Conservation (phyloP, 2,329 filamentous ascomycete species). For the Penicillium rolfsii region DNA sequence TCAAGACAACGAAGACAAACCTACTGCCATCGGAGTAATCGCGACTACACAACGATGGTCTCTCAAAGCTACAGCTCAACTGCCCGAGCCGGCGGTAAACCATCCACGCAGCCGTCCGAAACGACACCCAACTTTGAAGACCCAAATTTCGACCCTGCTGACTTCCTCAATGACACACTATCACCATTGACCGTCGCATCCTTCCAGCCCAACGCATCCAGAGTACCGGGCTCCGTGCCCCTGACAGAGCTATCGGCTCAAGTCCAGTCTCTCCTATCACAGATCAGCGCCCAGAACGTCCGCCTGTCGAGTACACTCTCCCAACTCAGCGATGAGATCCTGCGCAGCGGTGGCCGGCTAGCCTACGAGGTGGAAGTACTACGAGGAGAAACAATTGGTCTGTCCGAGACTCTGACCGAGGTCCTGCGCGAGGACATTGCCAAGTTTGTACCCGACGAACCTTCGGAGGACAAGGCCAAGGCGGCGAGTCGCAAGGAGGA, state of each 20-base stretch:
- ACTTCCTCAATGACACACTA: slow-evolving; percentile 80
- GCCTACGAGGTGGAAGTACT: slow-evolving; percentile 94
- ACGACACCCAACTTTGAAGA: slow-evolving; percentile 72
- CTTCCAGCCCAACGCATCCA: slow-evolving; percentile 42
- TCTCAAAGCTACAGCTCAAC: slow-evolving; percentile 33
- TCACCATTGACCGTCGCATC: slow-evolving; percentile 65
- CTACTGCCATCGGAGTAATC: background rate
- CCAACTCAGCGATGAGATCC: slow-evolving; percentile 89
- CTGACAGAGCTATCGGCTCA: slow-evolving; percentile 78
- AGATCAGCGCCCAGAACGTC: slow-evolving; percentile 85
- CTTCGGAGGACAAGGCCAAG: background rate
- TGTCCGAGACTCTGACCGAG: slow-evolving; percentile 77
- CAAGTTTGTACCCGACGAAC: slow-evolving; percentile 65
- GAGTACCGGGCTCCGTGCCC: slow-evolving; percentile 56
- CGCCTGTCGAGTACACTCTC: slow-evolving; percentile 80
- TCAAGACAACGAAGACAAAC: background rate
- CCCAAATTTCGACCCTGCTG: slow-evolving; percentile 77
- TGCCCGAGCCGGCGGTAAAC: slow-evolving; percentile 21
- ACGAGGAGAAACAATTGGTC: slow-evolving; percentile 80
- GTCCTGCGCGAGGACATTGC: slow-evolving; percentile 71
- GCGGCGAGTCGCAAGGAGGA: slow-evolving; percentile 7
- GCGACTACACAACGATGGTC: slow-evolving; percentile 6
- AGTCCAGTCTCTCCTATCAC: slow-evolving; percentile 81
- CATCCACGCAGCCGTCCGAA: slow-evolving; percentile 39
- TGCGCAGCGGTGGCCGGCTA: slow-evolving; percentile 82